Evolutionary conservation across 441 rosid genomes (phyloP), one percentile per base, ranked within the genome.

Genomic region (Melastoma candidum): DNA sequence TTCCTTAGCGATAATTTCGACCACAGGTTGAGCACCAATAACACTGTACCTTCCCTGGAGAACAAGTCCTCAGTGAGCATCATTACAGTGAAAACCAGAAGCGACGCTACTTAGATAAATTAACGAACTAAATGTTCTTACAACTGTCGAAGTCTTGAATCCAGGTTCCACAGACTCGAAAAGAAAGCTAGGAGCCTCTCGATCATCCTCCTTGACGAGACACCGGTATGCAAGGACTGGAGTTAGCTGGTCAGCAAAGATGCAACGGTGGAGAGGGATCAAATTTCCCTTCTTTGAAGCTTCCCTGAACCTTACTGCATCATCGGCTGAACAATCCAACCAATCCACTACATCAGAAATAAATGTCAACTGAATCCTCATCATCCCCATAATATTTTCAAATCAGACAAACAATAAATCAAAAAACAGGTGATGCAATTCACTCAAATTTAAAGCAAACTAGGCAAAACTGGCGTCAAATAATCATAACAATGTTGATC

Each of bases 141-240:
- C 56, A 43, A 52, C 26, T 9, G 56, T 52, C 25, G 56, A 52
- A 52, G 10, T 0, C 46, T 8, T 24, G 7, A 39, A 36, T 12
- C 56, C 56, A 39, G 46, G 56, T 44, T 52, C 3, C 11, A 52
- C 56, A 11, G 56, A 52, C 56, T 52, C 56, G 11, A 1, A 52
- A 0, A 52, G 56, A 39, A 52, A 52, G 56, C 56, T 52, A 5
- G 56, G 56, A 14, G 56, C 56, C 56, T 52, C 56, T 39, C 46
- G 46, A 36, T 52, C 56, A 2, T 52, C 56, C 43, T 1, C 56
- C 56, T 36, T 52, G 32, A 52, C 56, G 45, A 52, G 24, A 52
- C 56, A 52, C 46, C 56, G 39, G 8, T 52, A 52, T 11, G 56
- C 56, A 11, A 52, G 2, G 43, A 52, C 56, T 2, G 56, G 56